Base-by-base conservation (phyloP, 2,329 filamentous ascomycete species). In the Neopestalotiopsis sp. region DNA sequence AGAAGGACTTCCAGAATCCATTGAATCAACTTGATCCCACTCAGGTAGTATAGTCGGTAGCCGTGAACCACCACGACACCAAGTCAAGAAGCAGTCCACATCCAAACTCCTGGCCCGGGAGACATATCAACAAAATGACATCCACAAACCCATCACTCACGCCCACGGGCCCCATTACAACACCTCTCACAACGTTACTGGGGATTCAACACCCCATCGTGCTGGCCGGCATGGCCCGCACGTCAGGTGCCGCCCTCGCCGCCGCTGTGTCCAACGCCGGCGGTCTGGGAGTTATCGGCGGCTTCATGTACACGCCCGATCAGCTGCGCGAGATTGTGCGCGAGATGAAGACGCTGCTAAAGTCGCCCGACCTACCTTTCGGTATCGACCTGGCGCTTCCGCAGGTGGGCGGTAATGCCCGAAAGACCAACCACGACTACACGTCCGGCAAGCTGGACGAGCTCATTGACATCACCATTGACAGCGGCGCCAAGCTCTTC, bases 381-480 rank as follows among this genome's bases (percentile, higher is more conserved):
- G 95, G 95, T 73, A 90, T 98, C 40, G 95, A 98, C 80, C 90
- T 98, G 1, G 95, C 95, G 0, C 88, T 98, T 13, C 95, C 95
- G 1, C 94, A 98, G 82, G 86, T 98, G 67, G 95, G 95, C 68
- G 94, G 92, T 56, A 86, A 83, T 42, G 95, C 95, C 6, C 90
- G 95, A 72, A 92, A 93, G 80, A 98, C 95, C 3, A 98, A 98
- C 82, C 94, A 97, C 82, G 95, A 98, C 81, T 98, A 98, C 84
- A 98, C 95, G 0, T 88, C 92, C 73, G 95, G 95, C 57, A 92
- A 94, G 79, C 88, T 98, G 17, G 92, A 97, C 78, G 92, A 97
- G 80, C 86, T 98, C 42, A 92, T 98, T 73, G 92, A 94, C 74
- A 93, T 98, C 58, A 93, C 92, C 3, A 93, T 98, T 74, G 89